Percentiles rank a stretch among this genome's conserved stretches.
phyloP scores from a whole-genome alignment of 257 asterid species.

The Scutellaria barbata region DNA sequence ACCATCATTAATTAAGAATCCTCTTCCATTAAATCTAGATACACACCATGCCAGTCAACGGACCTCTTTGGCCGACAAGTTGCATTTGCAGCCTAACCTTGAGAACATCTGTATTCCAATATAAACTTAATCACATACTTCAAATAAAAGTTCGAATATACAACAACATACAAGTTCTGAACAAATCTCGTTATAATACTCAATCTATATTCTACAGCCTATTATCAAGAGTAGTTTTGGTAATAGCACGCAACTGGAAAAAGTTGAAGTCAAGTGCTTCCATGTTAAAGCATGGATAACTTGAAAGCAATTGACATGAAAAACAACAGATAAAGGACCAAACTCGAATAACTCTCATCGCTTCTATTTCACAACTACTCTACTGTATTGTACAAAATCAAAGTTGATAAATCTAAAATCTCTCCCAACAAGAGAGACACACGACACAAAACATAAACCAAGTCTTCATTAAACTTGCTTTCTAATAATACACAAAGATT shows the following conservation, averaged over 20 bases:
- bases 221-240: background rate
- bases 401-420: background rate
- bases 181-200: background rate
- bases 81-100: constrained; percentile 99
- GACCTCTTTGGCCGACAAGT: constrained; percentile 93
- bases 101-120: constrained; percentile 77
- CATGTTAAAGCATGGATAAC: constrained; percentile 9
- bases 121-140: constrained; percentile 38
- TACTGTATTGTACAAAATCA: background rate
- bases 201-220: constrained; percentile 1
- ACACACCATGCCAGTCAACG: constrained; percentile 87
- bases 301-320: background rate
- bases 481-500: background rate
- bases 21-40: constrained; percentile 23
- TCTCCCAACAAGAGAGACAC: background rate
- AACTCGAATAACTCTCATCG: background rate
- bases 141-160: constrained; percentile 16
- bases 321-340: background rate
- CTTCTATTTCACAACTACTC: background rate
- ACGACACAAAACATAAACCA: constrained; percentile 16
- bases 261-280: constrained; percentile 12
- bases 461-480: background rate
- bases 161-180: background rate
- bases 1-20: background rate
- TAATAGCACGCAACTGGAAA: constrained; percentile 1